Evolutionary conservation across 208 protist species (phyloP), one percentile per base, ranked within the genome.

Genomic region (Angomonas ambiguus): DNA sequence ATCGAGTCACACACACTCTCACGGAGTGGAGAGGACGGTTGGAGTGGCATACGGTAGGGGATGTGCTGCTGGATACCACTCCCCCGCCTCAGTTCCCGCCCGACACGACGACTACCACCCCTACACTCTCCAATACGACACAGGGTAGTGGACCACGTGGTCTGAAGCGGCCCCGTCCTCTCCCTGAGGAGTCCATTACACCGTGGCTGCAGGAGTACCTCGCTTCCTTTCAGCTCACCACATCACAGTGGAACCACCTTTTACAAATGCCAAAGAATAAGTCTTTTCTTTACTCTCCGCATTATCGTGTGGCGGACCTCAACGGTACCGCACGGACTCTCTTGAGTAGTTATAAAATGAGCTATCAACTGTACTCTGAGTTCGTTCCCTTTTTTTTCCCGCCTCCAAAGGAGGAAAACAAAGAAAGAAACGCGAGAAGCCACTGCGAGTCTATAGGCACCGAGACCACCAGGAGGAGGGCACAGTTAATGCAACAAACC

Each of bases 301-400:
- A 53, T 27, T 88, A 80, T 78, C 82, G 85, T 2, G 33, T 88
- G 30, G 71, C 66, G 18, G 73, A 84, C 45, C 2, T 92, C 33
- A 13, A 42, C 4, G 82, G 82, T n/a, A 49, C 67, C 32, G 81
- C 85, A 10, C 76, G 82, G 34, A 92, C 81, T 5, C 68, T 88
- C 51, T 76, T 88, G 73, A 78, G 82, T 6, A 87, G 79, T 66
- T 88, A 92, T 57, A 76, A 77, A 49, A 81, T 71, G 45, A 82
- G 77, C 61, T 87, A 80, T 69, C 79, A 86, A 67, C 59, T 92
- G 1, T 92, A 87, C 75, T 88, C 79, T 10, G 85, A 92, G 71
- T 88, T 88, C 58, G 82, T 92, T 51, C 85, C 85, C 0, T 71
- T 56, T 57, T 45, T 45, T 45, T 16, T 16, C 18, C 25, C 49